phyloP scores from a whole-genome alignment of 2,329 filamentous ascomycete species.

The Colletotrichum sp. region DNA sequence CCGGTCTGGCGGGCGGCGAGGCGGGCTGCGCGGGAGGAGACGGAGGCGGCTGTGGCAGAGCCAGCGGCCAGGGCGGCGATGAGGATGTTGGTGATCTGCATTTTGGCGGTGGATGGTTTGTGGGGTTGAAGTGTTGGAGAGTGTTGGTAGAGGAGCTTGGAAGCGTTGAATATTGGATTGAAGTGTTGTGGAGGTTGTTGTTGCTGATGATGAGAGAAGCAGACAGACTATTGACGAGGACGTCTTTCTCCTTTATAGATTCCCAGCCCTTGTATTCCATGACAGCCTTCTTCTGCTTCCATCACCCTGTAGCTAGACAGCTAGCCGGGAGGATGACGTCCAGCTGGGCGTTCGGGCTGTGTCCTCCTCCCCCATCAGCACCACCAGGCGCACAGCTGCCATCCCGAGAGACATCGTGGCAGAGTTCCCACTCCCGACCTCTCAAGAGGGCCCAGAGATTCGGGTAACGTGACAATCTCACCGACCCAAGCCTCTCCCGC shows the following conservation, averaged over 20 bases:
- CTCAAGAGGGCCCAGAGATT: accelerated
- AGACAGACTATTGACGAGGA: neutral
- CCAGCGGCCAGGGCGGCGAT: neutral
- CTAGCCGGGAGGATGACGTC: neutral
- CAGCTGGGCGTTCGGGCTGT: neutral
- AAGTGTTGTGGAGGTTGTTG: neutral
- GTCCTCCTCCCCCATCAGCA: neutral
- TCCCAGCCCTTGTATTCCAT: neutral
- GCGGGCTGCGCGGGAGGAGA: neutral
- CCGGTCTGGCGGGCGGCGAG: neutral
- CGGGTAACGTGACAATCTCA: neutral
- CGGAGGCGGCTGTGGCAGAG: neutral
- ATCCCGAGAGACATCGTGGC: neutral
- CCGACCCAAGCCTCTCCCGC: neutral
- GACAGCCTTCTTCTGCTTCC: neutral
- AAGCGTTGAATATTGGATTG: neutral
- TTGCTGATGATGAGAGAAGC: neutral
- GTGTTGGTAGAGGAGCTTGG: neutral
- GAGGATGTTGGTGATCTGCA: conserved; percentile 12
- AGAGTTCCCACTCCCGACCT: neutral
- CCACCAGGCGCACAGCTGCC: neutral
- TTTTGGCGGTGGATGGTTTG: neutral
- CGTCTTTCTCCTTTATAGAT: neutral
- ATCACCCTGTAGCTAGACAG: neutral
- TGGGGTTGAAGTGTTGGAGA: neutral